Percentiles rank a stretch among this genome's conserved stretches.
phyloP scores from a whole-genome alignment of 139 green algal species.

The Marvania coccoides region DNA sequence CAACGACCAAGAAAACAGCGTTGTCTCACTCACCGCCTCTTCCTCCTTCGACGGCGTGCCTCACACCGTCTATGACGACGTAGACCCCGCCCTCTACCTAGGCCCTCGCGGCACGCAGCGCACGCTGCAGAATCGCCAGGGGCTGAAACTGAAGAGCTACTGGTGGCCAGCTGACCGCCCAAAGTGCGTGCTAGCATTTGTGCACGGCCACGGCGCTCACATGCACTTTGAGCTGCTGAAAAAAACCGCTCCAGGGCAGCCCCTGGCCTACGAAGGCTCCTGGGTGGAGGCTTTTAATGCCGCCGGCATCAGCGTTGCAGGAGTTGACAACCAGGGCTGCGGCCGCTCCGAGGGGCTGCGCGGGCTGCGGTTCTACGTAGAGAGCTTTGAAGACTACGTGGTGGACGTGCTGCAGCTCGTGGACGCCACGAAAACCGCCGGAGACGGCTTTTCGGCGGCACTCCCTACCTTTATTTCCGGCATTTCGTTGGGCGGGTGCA shows the following conservation, averaged over 20 bases:
- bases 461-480: slow-evolving; percentile 53
- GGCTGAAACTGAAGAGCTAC: slow-evolving; percentile 26
- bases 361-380: slow-evolving; percentile 41
- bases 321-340: slow-evolving; percentile 57
- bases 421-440: background rate
- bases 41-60: background rate
- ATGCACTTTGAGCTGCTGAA: slow-evolving; percentile 41
- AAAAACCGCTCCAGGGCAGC: slow-evolving; percentile 10
- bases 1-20: background rate
- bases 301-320: slow-evolving; percentile 44
- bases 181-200: slow-evolving; percentile 39
- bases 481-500: slow-evolving; percentile 58
- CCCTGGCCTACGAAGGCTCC: slow-evolving; percentile 41
- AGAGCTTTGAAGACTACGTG: slow-evolving; percentile 54
- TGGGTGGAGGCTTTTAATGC: slow-evolving; percentile 60
- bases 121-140: slow-evolving; percentile 27
- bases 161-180: slow-evolving; percentile 38
- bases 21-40: background rate
- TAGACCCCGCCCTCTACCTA: slow-evolving; percentile 3
- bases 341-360: slow-evolving; percentile 42
- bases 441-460: background rate
- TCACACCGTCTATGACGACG: slow-evolving; percentile 1
- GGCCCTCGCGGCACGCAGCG: slow-evolving; percentile 12
- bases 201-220: slow-evolving; percentile 56
- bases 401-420: slow-evolving; percentile 48